phyloP scores from a whole-genome alignment of 1,284 basidiomycete genomes.

The Inonotus hispidus region DNA sequence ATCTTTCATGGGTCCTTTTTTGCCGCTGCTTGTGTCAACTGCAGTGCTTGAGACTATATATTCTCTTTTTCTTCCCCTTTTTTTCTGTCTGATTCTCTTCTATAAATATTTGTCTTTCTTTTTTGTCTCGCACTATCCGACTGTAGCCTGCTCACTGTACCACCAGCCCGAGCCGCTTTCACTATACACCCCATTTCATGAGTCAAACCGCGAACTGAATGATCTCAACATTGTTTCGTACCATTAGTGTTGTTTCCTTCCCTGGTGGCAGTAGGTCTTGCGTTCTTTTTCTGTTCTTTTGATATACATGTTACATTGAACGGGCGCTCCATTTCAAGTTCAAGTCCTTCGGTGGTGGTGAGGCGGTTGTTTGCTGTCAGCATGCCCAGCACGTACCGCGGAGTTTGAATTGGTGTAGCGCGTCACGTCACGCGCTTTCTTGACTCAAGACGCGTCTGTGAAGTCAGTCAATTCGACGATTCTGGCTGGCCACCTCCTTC shows the following conservation, averaged over 20 bases:
- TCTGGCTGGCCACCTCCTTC: neutral
- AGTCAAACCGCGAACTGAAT: conserved; percentile 8
- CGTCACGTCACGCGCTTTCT: neutral
- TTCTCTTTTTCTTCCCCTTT: conserved; percentile 11
- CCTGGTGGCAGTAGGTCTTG: neutral
- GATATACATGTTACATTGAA: conserved; percentile 14
- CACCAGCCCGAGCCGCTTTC: conserved; percentile 9
- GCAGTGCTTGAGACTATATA: conserved; percentile 26
- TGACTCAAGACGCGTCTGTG: neutral
- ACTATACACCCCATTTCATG: neutral
- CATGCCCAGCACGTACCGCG: neutral
- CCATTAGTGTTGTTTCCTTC: conserved; percentile 2
- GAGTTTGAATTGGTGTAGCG: neutral
- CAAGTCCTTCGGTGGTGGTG: no score
- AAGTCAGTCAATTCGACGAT: neutral
- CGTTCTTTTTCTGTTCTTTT: neutral
- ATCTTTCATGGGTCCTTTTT: conserved; percentile 5
- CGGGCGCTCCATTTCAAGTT: neutral
- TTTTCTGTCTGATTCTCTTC: neutral
- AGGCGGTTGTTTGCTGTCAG: neutral
- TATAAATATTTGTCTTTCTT: conserved; percentile 10
- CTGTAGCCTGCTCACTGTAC: conserved; percentile 20
- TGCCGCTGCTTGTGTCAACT: conserved; percentile 9
- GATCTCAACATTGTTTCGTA: conserved; percentile 12
- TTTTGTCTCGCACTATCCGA: conserved; percentile 14